Percentiles rank a stretch among this genome's conserved stretches.
phyloP scores from a whole-genome alignment of 106 monocot species.

The Allium fistulosum region DNA sequence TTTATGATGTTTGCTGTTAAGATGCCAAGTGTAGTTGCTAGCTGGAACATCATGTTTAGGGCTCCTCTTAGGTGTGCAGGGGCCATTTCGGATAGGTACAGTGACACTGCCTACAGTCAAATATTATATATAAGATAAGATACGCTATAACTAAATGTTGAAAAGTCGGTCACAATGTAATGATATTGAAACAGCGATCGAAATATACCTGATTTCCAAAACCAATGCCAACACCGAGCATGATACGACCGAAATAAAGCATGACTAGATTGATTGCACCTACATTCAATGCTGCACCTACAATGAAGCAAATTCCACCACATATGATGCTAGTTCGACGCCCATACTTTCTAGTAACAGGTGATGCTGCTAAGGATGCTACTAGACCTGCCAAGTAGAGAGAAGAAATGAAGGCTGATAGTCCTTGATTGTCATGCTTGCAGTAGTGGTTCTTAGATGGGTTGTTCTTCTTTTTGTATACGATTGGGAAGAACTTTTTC shows the following conservation, averaged over 20 bases:
- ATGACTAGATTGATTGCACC: slow-evolving; percentile 60
- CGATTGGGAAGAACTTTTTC: slow-evolving; percentile 85
- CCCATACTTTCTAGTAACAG: slow-evolving; percentile 72
- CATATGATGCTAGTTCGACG: slow-evolving; percentile 71
- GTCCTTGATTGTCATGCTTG: slow-evolving; percentile 95
- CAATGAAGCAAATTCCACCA: slow-evolving; percentile 74
- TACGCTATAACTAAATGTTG: not conserved
- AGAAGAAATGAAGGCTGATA: slow-evolving; percentile 92
- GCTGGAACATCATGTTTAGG: slow-evolving; percentile 98
- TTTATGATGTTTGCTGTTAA: slow-evolving; percentile 95
- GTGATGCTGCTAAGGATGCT: slow-evolving; percentile 69
- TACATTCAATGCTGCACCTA: slow-evolving; percentile 80
- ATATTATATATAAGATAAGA: not conserved
- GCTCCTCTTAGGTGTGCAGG: slow-evolving; percentile 85
- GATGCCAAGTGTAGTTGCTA: slow-evolving; percentile 89
- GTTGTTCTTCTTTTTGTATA: slow-evolving; percentile 66
- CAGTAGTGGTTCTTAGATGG: slow-evolving; percentile 75
- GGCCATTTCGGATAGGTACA: slow-evolving; percentile 97
- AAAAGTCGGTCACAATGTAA: not conserved
- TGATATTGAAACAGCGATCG: not conserved
- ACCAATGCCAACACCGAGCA: slow-evolving; percentile 92
- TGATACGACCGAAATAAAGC: slow-evolving; percentile 80
- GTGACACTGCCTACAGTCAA: slow-evolving; percentile 55
- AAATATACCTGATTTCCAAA: slow-evolving; percentile 82
- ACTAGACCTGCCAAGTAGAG: slow-evolving; percentile 94